Percentiles rank a stretch among this genome's conserved stretches.
phyloP scores from a whole-genome alignment of 2,329 filamentous ascomycete genomes.

The Claviceps pazoutovae region DNA sequence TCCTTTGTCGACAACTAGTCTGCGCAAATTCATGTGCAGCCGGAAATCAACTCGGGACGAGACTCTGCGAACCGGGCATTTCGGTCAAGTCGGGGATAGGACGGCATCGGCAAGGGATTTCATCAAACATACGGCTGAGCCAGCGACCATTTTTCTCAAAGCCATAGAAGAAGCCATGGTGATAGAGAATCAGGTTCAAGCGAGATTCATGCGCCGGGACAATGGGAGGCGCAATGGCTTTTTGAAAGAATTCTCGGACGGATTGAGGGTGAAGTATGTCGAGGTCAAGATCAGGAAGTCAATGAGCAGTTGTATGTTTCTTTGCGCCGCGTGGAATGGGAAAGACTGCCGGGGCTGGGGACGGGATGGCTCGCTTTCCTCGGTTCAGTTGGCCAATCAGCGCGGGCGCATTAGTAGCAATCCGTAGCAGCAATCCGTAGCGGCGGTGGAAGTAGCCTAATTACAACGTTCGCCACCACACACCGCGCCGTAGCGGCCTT shows the following conservation, averaged over 20 bases:
- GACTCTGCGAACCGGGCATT: neutral
- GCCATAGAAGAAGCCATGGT: slow-evolving; percentile 50
- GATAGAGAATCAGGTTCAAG: slow-evolving; percentile 15
- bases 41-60: neutral
- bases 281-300: neutral
- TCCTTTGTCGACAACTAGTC: too few relatives aligned
- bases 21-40: neutral
- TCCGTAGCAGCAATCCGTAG: neutral
- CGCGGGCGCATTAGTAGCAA: slow-evolving; percentile 7
- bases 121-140: slow-evolving; percentile 37
- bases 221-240: slow-evolving; percentile 5
- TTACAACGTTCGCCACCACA: neutral
- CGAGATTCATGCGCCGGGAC: slow-evolving; percentile 18
- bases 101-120: slow-evolving; percentile 3
- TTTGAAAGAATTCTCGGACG: neutral
- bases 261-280: neutral
- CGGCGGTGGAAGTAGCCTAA: slow-evolving; percentile 4
- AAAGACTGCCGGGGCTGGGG: neutral
- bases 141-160: slow-evolving; percentile 44
- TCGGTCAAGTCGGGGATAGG: slow-evolving; percentile 4
- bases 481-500: neutral
- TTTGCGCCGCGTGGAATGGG: slow-evolving; percentile 4
- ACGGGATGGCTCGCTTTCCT: slow-evolving; percentile 11
- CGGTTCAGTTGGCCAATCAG: slow-evolving; percentile 23
- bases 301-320: slow-evolving; percentile 1